Evolutionary conservation across 1,284 basidiomycete genomes (phyloP).

Genomic region (Ganoderma sinense): DNA sequence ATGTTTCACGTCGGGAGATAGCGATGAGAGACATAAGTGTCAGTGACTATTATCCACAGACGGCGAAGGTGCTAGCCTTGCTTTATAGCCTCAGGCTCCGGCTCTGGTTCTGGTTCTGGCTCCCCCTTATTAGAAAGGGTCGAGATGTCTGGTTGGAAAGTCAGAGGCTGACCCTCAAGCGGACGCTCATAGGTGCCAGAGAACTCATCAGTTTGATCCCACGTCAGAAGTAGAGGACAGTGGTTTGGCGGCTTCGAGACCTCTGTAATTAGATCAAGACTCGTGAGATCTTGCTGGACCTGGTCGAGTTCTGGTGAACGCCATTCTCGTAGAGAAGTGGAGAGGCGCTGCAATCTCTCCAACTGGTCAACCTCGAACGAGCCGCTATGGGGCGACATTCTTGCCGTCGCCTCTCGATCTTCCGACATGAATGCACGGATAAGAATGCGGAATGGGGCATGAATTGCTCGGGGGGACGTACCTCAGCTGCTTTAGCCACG

Average conservation of each 20-base stretch:
- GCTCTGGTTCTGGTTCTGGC: neutral
- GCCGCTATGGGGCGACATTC: constrained; percentile 52
- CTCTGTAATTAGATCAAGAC: constrained; percentile 6
- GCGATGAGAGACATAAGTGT: neutral
- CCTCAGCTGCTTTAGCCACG: constrained; percentile 76
- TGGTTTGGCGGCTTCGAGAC: neutral
- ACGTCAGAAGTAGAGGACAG: neutral
- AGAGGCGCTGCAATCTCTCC: constrained; percentile 49
- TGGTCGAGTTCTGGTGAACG: constrained; percentile 32
- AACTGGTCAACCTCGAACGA: constrained; percentile 63
- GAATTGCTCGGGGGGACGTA: constrained; percentile 41
- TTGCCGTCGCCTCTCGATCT: constrained; percentile 60
- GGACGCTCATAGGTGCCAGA: neutral
- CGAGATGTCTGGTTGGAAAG: neutral
- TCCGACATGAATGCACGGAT: neutral
- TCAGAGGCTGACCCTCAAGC: neutral
- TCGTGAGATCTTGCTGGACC: neutral
- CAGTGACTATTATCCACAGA: neutral
- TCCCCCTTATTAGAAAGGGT: neutral
- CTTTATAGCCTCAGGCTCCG: neutral
- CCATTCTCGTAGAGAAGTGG: constrained; percentile 46
- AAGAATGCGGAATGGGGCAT: neutral
- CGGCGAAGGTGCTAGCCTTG: neutral
- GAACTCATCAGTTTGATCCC: neutral
- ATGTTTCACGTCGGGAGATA: neutral